Percentiles rank a stretch among this genome's conserved stretches.
These are phyloP conservation scores for Pueraria montana DNA, from an alignment of 306 rosid genomes.

Conservation along the genomic window DNA sequence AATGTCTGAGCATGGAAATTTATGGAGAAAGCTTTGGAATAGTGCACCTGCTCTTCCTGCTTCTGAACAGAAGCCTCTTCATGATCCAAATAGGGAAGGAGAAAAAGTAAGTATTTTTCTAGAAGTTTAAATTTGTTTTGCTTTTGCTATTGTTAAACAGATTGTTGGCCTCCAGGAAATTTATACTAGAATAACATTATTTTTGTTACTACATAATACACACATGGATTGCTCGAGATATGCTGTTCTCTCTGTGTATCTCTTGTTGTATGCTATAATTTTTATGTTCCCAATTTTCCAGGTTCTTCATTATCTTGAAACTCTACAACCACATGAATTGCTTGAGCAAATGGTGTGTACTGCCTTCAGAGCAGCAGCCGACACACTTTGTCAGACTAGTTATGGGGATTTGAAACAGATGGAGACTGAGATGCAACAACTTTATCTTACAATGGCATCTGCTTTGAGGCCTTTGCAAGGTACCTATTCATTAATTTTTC, in stretches of 20 bases:
- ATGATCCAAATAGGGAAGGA: conserved; percentile 96
- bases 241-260: conserved; percentile 19
- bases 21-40: conserved; percentile 92
- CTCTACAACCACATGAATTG: conserved; percentile 80
- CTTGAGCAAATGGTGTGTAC: conserved; percentile 95
- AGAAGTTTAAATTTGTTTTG: conserved; percentile 12
- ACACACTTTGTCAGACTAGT: conserved; percentile 76
- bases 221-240: conserved; percentile 44
- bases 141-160: conserved; percentile 17
- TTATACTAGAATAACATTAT: conserved; percentile 9
- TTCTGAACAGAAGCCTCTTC: conserved; percentile 89
- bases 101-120: conserved; percentile 71
- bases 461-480: conserved; percentile 83
- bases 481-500: conserved; percentile 41
- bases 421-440: conserved; percentile 80
- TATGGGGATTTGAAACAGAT: conserved; percentile 84
- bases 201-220: neutral
- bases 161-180: conserved; percentile 30
- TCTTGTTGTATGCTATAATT: conserved; percentile 20
- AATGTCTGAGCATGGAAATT: conserved; percentile 94
- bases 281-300: conserved; percentile 48
- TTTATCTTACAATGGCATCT: conserved; percentile 76
- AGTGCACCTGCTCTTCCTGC: conserved; percentile 78
- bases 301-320: conserved; percentile 97
- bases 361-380: conserved; percentile 88